Evolutionary conservation across 257 asterid species (phyloP), one percentile per base, ranked within the genome.

Genomic region (Voacanga thouarsii): DNA sequence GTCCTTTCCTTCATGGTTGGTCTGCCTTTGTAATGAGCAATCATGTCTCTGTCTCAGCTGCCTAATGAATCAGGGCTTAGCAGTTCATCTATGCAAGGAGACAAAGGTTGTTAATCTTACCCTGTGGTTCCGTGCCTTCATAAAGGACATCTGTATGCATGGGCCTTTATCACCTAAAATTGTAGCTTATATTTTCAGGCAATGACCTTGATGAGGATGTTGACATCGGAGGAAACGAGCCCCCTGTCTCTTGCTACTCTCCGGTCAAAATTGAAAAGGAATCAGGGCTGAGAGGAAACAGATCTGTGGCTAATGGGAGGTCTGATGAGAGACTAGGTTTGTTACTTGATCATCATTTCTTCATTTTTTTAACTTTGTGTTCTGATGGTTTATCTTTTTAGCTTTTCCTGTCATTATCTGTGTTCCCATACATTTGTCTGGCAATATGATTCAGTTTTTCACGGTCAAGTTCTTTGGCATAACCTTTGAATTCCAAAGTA

Each of bases 21-120:
- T 73, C 47, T 77, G 44, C 45, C 19, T 56, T 75, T 80, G 12
- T 68, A 72, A 66, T 76, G 57, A 55, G 50, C 15, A 15, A 30
- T 79, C 63, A 44, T 69, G 24, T 77, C 72, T 79, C 66, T 84
- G 76, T 85, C 81, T 83, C 96, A 94, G 97, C 90, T 94, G 72
- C 97, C 91, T 68, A 88, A 90, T 83, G 98, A 88, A 74, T 89
- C 94, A 24, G 96, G 94, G 78, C 91, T 91, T 28, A 94, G 99
- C 88, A 94, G 88, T 86, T 94, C 97, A 59, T 92, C 99, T 44
- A 82, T 89, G 90, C 97, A 88, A 86, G 84, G 77, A 59, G 94
- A 84, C 81, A 92, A 86, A 94, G 99, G 99, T 94, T 82, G 85
- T 79, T 85, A 24, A 51, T 78, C 50, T 72, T 79, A 56, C 14